Evolutionary conservation across 768 basidiomycete genomes (phyloP).

Genomic region (Pisolithus tinctorius): DNA sequence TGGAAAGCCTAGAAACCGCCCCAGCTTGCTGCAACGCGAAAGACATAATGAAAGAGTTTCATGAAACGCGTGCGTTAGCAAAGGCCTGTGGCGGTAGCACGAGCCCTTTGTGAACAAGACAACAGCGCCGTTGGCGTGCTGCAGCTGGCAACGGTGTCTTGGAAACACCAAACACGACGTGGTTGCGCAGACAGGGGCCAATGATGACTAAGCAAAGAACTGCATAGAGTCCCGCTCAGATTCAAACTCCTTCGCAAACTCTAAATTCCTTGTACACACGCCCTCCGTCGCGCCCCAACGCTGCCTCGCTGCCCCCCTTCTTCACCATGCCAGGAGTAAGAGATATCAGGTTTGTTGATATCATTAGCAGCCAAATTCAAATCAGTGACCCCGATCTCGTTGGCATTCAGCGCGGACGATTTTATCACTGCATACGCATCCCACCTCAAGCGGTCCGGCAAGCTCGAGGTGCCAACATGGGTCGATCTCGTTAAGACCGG

Average conservation of each 20-base stretch:
- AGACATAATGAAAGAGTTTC: neutral
- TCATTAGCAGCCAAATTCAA: slow-evolving; percentile 2
- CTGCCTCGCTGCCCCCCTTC: slow-evolving; percentile 39
- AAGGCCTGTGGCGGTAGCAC: neutral
- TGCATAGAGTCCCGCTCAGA: slow-evolving; percentile 32
- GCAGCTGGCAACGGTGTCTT: neutral
- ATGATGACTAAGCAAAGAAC: slow-evolving; percentile 37
- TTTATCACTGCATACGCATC: slow-evolving; percentile 94
- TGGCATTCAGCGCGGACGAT: slow-evolving; percentile 65
- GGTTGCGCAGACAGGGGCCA: neutral
- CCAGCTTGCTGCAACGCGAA: neutral
- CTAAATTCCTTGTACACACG: slow-evolving; percentile 35
- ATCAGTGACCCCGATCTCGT: slow-evolving; percentile 15
- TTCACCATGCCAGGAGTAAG: slow-evolving; percentile 74
- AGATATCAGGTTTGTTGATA: slow-evolving; percentile 59
- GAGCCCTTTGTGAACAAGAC: neutral
- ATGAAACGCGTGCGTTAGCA: neutral
- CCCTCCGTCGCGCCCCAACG: slow-evolving; percentile 36
- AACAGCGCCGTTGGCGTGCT: no score
- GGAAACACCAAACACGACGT: neutral
- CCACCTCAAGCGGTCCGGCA: slow-evolving; percentile 96
- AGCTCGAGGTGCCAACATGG: slow-evolving; percentile 98
- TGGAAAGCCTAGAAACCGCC: neutral
- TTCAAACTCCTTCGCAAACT: slow-evolving; percentile 29
- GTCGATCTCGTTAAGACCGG: slow-evolving; percentile 99